Evolutionary conservation across 2,329 filamentous ascomycete genomes (phyloP), one percentile per base, ranked within the genome.

Genomic region (Coleophoma cylindrospora): DNA sequence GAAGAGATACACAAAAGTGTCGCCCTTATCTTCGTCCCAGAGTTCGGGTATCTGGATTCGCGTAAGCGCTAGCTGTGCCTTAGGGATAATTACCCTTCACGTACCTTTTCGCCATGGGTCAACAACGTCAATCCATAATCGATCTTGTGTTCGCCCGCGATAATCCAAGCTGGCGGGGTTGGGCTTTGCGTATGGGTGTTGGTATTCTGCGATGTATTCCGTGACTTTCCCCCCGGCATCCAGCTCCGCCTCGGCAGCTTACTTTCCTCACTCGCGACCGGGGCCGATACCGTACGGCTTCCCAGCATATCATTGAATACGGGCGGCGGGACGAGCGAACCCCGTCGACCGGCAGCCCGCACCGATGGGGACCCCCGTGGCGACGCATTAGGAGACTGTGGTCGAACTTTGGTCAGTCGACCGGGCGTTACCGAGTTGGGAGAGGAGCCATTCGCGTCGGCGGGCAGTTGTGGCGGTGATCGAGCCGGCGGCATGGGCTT

Each of bases 21-120:
- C 75, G 37, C 79, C 81, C 27, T 27, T 27, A 47, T 65, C 68
- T 49, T 84, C 80, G 55, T 82, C 79, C 83, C 83, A 86, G 17
- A 87, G 66, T 63, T 86, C 83, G 2, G 82, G 80, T 4, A 86
- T 78, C 80, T 83, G 41, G 34, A 8, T 48, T 37, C 44, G 50
- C n/a, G 49, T 60, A 43, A 55, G 50, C 34, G 36, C 37, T 34
- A 33, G 13, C 32, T 13, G 32, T 17, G 19, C 5, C 34, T 9
- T 27, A 33, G 9, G 27, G 27, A 27, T 27, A n/a, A 6, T 38
- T 36, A 8, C 40, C 14, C 36, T 19, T 15, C 46, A 51, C 60
- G 56, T 61, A 81, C 78, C 69, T 77, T 81, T 57, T 84, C 79
- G 17, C 74, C 76, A 40, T 75, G 76, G 19, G 70, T 62, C 48